A percentile compares a stretch with the other conserved stretches of the same genome.
Conservation (phyloP, 768 basidiomycete species). For the Mycena haematopus region DNA sequence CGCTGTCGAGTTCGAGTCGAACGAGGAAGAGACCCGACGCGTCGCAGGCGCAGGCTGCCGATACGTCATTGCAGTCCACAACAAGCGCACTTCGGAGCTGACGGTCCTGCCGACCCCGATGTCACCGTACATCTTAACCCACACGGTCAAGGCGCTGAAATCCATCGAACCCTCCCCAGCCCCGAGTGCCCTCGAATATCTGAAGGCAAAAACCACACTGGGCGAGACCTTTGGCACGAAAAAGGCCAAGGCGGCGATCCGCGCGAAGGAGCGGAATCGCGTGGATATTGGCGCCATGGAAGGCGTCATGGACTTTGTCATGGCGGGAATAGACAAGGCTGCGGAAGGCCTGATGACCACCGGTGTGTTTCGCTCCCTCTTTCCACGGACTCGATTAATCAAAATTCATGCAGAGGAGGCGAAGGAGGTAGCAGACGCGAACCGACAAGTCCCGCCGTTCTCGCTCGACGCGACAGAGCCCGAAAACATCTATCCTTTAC, state of each 20-base stretch:
- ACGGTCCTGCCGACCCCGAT: slow-evolving; percentile 71
- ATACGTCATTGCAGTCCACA: slow-evolving; percentile 85
- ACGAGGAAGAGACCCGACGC: slow-evolving; percentile 55
- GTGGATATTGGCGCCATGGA: slow-evolving; percentile 91
- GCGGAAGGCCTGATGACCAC: slow-evolving; percentile 71
- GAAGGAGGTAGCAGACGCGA: slow-evolving; percentile 64
- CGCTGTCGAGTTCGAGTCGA: slow-evolving; percentile 80
- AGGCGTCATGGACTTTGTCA: slow-evolving; percentile 79
- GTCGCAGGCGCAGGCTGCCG: slow-evolving; percentile 67
- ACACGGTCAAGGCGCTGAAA: slow-evolving; percentile 87
- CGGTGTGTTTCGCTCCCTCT: slow-evolving; percentile 54
- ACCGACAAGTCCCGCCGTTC: slow-evolving; percentile 79
- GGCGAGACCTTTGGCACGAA: slow-evolving; percentile 95
- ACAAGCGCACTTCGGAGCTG: slow-evolving; percentile 76
- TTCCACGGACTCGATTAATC: neutral
- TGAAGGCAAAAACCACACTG: slow-evolving; percentile 74
- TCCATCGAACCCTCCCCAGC: slow-evolving; percentile 57
- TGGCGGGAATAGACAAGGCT: slow-evolving; percentile 80
- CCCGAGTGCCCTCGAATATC: slow-evolving; percentile 57
- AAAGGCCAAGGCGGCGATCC: slow-evolving; percentile 88
- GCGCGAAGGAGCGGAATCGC: slow-evolving; percentile 85
- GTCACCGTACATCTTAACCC: slow-evolving; percentile 70
- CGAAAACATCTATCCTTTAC: slow-evolving; percentile 75
- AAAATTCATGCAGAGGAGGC: slow-evolving; percentile 60
- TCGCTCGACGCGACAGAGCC: slow-evolving; percentile 70